Percentiles rank a stretch among this genome's conserved stretches.
Evolutionary conservation across 352 stramenopile genomes (phyloP).

Genomic region (Phytophthora boehmeriae): DNA sequence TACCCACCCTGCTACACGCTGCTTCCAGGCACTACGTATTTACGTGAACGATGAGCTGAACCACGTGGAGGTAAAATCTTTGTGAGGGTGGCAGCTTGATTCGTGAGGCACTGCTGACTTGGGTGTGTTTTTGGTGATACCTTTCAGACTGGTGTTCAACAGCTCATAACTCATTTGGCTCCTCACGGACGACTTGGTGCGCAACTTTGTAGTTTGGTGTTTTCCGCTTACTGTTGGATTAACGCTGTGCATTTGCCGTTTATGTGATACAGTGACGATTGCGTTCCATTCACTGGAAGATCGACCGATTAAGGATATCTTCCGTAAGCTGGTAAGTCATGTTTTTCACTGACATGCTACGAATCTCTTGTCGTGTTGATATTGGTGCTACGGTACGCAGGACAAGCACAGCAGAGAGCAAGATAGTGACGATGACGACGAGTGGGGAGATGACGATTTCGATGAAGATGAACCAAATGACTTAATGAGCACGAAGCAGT

Average conservation of each 20-base stretch:
- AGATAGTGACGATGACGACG: slow-evolving; percentile 28
- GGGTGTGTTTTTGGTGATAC: neutral
- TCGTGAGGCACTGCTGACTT: neutral
- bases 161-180: slow-evolving; percentile 59
- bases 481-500: slow-evolving; percentile 46
- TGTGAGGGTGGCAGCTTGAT: neutral
- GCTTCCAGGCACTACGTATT: slow-evolving; percentile 84
- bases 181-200: slow-evolving; percentile 63
- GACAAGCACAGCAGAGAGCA: slow-evolving; percentile 39
- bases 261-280: slow-evolving; percentile 63
- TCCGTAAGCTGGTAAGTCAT: slow-evolving; percentile 61
- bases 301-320: slow-evolving; percentile 80
- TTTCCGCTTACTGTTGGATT: slow-evolving; percentile 4
- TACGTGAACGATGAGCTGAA: slow-evolving; percentile 83
- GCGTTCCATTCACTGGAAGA: slow-evolving; percentile 88
- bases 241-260: neutral
- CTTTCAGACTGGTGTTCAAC: slow-evolving; percentile 48
- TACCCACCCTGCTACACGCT: slow-evolving; percentile 74
- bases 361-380: too few species aligned
- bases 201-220: neutral
- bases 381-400: slow-evolving; percentile 20
- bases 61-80: slow-evolving; percentile 49
- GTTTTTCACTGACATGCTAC: too few species aligned
- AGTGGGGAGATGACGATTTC: slow-evolving; percentile 25
- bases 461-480: slow-evolving; percentile 28